Evolutionary conservation across 768 basidiomycete genomes (phyloP).

Genomic region (Tricholoma flavovirens): DNA sequence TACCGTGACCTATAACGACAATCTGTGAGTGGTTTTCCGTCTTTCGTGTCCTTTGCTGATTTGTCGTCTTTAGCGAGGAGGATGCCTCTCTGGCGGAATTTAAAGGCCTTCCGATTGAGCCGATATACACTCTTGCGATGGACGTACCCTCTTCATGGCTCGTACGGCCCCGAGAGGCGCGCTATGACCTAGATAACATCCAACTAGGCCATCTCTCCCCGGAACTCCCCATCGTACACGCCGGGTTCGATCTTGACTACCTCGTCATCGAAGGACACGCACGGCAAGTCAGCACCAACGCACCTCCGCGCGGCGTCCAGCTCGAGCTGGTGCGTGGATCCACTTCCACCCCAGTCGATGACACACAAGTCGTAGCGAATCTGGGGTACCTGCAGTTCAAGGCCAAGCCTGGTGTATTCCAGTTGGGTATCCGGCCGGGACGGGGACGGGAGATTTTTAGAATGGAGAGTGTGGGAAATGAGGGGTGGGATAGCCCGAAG

Average conservation of each 20-base stretch:
- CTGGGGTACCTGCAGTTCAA: conserved; percentile 96
- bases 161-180: conserved; percentile 80
- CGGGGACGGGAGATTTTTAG: conserved; percentile 74
- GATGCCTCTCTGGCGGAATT: conserved; percentile 57
- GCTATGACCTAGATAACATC: conserved; percentile 95
- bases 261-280: conserved; percentile 94
- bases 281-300: conserved; percentile 57
- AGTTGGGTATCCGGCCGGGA: conserved; percentile 77
- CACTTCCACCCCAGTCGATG: conserved; percentile 47
- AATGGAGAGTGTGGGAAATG: conserved; percentile 82
- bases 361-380: conserved; percentile 92
- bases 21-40: conserved; percentile 43
- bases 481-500: conserved; percentile 79
- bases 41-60: neutral
- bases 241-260: conserved; percentile 84
- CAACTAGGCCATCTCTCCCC: conserved; percentile 64
- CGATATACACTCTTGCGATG: conserved; percentile 92
- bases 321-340: conserved; percentile 61
- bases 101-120: conserved; percentile 68
- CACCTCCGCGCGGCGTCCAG: conserved; percentile 86
- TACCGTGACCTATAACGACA: conserved; percentile 53
- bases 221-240: conserved; percentile 61
- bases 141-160: conserved; percentile 92
- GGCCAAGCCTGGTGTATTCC: conserved; percentile 83
- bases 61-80: conserved; percentile 43